Percentiles rank a stretch among this genome's conserved stretches.
Conservation (phyloP, 148 eudicot species). For the Amaranthus palmeri region DNA sequence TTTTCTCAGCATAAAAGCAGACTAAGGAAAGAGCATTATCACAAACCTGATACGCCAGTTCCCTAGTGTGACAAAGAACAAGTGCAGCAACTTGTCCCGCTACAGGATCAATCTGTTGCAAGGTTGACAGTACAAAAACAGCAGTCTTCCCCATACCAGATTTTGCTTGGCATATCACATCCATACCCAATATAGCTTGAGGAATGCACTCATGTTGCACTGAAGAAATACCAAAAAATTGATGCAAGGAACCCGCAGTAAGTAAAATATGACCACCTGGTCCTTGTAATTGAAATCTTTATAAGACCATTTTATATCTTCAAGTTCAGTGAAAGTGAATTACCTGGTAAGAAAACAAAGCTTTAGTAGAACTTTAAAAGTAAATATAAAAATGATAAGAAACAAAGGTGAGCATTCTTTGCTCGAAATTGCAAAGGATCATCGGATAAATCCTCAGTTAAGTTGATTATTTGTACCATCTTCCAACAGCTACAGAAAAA, state of each 20-base stretch:
- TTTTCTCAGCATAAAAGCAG: not conserved
- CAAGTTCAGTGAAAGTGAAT: constrained; percentile 41
- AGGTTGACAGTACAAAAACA: constrained; percentile 65
- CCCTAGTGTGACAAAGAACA: constrained; percentile 69
- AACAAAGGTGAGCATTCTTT: too few relatives aligned
- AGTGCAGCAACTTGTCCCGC: constrained; percentile 79
- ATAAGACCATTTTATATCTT: constrained; percentile 47
- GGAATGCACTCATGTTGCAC: constrained; percentile 84
- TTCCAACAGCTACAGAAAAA: too few relatives aligned
- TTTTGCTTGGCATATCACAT: constrained; percentile 80
- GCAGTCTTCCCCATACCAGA: constrained; percentile 87
- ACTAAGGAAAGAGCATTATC: not conserved
- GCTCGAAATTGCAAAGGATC: too few relatives aligned
- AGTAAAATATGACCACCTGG: constrained; percentile 39
- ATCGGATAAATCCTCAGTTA: too few relatives aligned
- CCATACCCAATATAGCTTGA: constrained; percentile 83
- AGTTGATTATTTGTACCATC: too few relatives aligned
- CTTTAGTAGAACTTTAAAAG: not conserved
- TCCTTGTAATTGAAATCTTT: constrained; percentile 51
- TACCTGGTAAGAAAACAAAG: constrained; percentile 38
- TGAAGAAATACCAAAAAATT: constrained; percentile 61
- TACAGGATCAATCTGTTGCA: constrained; percentile 73
- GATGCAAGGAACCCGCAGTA: constrained; percentile 53
- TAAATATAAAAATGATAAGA: not conserved
- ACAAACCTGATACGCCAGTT: constrained; percentile 66